Base-by-base conservation (phyloP, 805 yeast genomes). In the Starmerella sirachaensis region DNA sequence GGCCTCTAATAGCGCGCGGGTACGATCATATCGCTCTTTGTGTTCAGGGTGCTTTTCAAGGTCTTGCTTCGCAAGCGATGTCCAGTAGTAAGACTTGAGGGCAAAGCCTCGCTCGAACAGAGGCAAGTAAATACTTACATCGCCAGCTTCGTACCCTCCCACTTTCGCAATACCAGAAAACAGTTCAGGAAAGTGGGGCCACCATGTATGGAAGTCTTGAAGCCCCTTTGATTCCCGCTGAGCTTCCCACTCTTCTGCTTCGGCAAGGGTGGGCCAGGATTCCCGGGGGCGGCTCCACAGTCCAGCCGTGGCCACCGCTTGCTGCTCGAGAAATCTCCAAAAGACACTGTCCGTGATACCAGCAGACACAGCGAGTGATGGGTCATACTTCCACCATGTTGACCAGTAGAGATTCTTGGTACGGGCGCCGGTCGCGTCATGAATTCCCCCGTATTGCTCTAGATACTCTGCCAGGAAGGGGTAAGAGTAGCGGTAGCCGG, bases 321-420 rank as follows among this genome's bases (percentile, higher is more conserved):
- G 48, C 12, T 37, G 32, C 22, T 44, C 48, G 19, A 44, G 20
- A 2, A 42, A 39, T 6, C 41, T 21, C 48, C 48, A 44, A 10
- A 42, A 38, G 19, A 44, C 26, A 12, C 46, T 38, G 20, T 44
- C 48, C 7, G 43, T 40, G 25, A 44, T 35, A 11, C 32, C 29
- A 7, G 46, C 29, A 11, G 43, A 17, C 2, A 44, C 33, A 1
- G 40, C 48, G 14, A 44, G 29, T n/a, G 45, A 38, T n/a, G 41
- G 31, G 21, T 44, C 48, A 14, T 29, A 18, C 16, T 42, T 42
- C 46, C 46, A 44, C 48, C 48, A 44, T 3, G 48, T 44, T 5
- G 45, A 38, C 48, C 48, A 44, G 31, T 33, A 44, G 22, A 44
- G 20, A 22, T 44, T 44, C 19, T 20, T 18, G n/a, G 48, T 20